phyloP scores from a whole-genome alignment of 495 filamentous ascomycete species.

The Xylaria acuta region DNA sequence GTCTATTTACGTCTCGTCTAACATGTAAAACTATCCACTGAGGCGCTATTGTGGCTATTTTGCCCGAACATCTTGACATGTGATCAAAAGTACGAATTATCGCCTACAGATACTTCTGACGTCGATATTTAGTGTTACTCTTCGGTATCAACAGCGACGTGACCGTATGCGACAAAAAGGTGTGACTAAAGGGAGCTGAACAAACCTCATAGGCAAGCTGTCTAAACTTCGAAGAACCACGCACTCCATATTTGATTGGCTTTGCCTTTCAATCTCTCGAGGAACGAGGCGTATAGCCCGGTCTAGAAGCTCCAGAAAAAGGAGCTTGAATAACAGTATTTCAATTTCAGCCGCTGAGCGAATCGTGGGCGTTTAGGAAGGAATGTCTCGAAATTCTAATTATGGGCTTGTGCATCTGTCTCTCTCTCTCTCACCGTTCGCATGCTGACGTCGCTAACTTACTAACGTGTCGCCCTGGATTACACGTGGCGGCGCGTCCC shows the following conservation, averaged over 20 bases:
- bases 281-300: neutral
- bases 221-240: neutral
- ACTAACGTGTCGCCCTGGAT: neutral
- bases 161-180: neutral
- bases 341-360: slow-evolving; percentile 17
- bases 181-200: neutral
- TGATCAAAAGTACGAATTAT: neutral
- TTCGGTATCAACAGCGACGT: too few relatives aligned
- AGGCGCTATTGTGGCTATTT: neutral
- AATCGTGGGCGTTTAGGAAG: neutral
- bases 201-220: neutral
- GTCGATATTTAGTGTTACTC: neutral
- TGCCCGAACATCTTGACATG: neutral
- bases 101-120: neutral
- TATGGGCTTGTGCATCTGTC: slow-evolving; percentile 2
- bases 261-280: neutral
- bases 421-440: neutral
- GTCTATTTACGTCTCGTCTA: neutral
- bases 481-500: slow-evolving; percentile 6
- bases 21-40: neutral
- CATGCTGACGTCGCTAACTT: neutral
- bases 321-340: neutral
- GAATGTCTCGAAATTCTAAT: slow-evolving; percentile 18
- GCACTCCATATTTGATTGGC: neutral
- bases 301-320: neutral